phyloP scores from a whole-genome alignment of 163 green algal species.

The Chlamydomonas reinhardtii region DNA sequence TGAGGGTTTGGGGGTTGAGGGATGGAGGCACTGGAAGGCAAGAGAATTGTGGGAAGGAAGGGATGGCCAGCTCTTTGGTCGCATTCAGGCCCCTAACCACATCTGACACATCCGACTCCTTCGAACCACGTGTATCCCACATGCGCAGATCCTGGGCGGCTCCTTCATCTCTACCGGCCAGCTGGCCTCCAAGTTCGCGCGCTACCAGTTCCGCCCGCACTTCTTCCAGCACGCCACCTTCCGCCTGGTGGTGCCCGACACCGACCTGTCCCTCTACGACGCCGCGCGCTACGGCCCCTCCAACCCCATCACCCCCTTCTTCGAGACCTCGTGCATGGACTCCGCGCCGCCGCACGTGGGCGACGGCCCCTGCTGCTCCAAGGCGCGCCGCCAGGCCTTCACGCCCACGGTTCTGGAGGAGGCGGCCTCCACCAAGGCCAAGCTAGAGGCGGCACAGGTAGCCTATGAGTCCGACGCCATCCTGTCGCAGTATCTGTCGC shows the following conservation, averaged over 20 bases:
- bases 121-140: too few species aligned
- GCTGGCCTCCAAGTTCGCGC: slow-evolving; percentile 79
- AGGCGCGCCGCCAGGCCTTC: slow-evolving; percentile 50
- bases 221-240: slow-evolving; percentile 85
- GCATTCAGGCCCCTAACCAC: too few species aligned
- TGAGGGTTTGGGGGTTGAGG: too few species aligned
- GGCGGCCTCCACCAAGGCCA: slow-evolving; percentile 56
- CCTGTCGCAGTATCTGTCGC: slow-evolving; percentile 71
- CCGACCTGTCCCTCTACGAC: slow-evolving; percentile 60
- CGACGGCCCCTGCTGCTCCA: slow-evolving; percentile 75
- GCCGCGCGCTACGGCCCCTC: slow-evolving; percentile 43
- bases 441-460: slow-evolving; percentile 61
- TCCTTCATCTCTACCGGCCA: slow-evolving; percentile 86
- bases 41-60: too few species aligned
- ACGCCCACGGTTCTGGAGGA: slow-evolving; percentile 67
- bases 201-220: slow-evolving; percentile 85
- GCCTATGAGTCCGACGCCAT: slow-evolving; percentile 67
- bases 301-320: slow-evolving; percentile 63
- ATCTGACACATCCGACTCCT: too few species aligned
- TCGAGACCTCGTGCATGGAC: slow-evolving; percentile 80
- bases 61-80: too few species aligned
- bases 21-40: too few species aligned
- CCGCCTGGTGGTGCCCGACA: slow-evolving; percentile 61
- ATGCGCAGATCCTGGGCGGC: slow-evolving; percentile 75
- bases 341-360: slow-evolving; percentile 71